Percentiles rank a stretch among this genome's conserved stretches.
Evolutionary conservation across 192 early-diverging fungal genomes (phyloP).

Genomic region (Podila horticola): DNA sequence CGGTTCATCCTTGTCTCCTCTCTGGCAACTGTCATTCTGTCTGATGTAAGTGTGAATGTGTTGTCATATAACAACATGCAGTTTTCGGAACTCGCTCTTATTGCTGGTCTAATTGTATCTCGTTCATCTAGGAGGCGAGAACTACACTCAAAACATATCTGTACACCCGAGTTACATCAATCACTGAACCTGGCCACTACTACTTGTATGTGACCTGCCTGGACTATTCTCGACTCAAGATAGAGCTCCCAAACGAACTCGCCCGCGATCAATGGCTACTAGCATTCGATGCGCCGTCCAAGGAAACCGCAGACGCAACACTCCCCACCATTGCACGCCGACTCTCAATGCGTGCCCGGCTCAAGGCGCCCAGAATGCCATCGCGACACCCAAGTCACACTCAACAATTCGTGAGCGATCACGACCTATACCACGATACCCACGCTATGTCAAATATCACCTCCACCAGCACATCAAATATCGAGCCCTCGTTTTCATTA

Average conservation of each 20-base stretch:
- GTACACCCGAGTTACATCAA: neutral
- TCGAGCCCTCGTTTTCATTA: too few species aligned
- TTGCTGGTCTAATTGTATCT: too few species aligned
- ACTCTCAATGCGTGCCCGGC: neutral
- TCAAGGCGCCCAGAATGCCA: neutral
- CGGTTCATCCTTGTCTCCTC: slow-evolving; percentile 6
- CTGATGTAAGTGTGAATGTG: neutral
- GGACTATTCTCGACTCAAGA: neutral
- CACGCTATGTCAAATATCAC: too few species aligned
- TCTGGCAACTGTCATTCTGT: slow-evolving; percentile 1
- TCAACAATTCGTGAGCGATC: neutral
- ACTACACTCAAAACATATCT: neutral
- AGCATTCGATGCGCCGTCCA: neutral
- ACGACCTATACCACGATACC: neutral
- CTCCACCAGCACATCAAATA: too few species aligned
- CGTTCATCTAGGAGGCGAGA: neutral
- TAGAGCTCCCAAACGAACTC: slow-evolving; percentile 6
- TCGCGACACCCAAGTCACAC: neutral
- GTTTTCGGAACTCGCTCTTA: too few species aligned
- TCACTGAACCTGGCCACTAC: neutral
- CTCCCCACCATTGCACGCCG: neutral
- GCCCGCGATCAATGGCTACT: slow-evolving; percentile 12
- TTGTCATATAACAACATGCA: neutral
- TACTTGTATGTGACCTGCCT: neutral
- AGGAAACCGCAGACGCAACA: neutral